A percentile compares a stretch with the other conserved stretches of the same genome.
Conservation (phyloP, 2,329 filamentous ascomycete genomes). For the Epichloe elymi region DNA sequence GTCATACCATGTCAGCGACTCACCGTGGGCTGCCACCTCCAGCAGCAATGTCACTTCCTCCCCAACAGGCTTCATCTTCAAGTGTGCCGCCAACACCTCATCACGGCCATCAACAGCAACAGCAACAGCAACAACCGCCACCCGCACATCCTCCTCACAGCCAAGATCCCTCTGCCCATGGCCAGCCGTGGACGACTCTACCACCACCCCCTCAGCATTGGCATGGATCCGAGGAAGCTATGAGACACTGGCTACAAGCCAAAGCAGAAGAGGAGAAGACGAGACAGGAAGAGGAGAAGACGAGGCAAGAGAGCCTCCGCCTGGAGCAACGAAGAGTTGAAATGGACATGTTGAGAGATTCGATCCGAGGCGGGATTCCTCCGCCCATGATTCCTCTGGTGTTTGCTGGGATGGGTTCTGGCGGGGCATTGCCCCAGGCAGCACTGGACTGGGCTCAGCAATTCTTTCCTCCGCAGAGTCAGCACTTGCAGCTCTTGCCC, state of each 20-base stretch:
- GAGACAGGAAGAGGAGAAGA: constrained; percentile 62
- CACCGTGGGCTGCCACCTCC: constrained; percentile 58
- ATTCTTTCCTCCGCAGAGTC: constrained; percentile 39
- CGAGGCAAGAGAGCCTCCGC: constrained; percentile 48
- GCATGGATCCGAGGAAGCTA: constrained; percentile 55
- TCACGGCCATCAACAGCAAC: constrained; percentile 12
- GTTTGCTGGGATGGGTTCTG: constrained; percentile 54
- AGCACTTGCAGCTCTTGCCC: constrained; percentile 38
- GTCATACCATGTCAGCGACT: constrained; percentile 52
- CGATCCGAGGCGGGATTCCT: constrained; percentile 56
- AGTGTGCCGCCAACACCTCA: constrained; percentile 16
- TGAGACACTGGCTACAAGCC: constrained; percentile 57
- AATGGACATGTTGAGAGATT: constrained; percentile 57
- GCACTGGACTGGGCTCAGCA: constrained; percentile 58
- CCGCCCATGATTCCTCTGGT: constrained; percentile 63
- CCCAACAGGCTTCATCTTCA: constrained; percentile 24
- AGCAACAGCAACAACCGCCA: constrained; percentile 6
- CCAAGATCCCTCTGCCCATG: constrained; percentile 14
- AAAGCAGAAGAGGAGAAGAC: constrained; percentile 62
- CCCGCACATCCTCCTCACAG: constrained; percentile 14
- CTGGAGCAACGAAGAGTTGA: constrained; percentile 63
- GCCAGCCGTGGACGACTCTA: constrained; percentile 34
- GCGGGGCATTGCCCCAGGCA: constrained; percentile 45
- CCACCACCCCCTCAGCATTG: constrained; percentile 53
- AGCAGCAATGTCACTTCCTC: constrained; percentile 49